A percentile compares a stretch with the other conserved stretches of the same genome.
Conservation (phyloP, 345 rosid genomes). For the Eutrema yunnanense region DNA sequence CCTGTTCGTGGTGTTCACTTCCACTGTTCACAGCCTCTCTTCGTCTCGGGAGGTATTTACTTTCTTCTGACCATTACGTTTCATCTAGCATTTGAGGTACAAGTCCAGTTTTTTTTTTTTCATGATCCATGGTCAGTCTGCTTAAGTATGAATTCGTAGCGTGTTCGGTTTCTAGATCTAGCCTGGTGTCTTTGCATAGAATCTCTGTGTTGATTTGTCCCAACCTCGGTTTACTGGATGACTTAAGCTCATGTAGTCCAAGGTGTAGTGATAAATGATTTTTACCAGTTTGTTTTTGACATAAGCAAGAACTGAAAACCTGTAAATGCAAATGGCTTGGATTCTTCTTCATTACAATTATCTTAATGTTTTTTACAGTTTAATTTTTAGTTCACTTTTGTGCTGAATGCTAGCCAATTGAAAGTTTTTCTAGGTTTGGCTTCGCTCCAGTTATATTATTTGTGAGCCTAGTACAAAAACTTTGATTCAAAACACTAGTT, state of each 20-base stretch:
- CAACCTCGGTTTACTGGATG: background rate
- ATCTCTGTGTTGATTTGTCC: background rate
- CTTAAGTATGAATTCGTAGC: background rate
- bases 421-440: too few species aligned
- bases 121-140: background rate
- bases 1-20: conserved; percentile 96
- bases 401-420: too few species aligned
- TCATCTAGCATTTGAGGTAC: background rate
- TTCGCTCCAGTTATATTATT: too few species aligned
- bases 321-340: too few species aligned
- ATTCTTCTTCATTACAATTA: too few species aligned
- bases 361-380: too few species aligned
- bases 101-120: background rate
- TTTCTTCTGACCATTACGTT: background rate
- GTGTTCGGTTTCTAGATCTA: background rate
- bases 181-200: background rate
- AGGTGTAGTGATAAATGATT: background rate
- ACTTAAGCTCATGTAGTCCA: background rate
- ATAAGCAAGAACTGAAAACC: too few species aligned
- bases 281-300: background rate
- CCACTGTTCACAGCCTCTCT: conserved; percentile 81
- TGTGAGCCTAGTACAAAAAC: too few species aligned
- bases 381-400: too few species aligned
- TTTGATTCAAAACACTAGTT: too few species aligned
- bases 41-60: conserved; percentile 76